Evolutionary conservation across 345 rosid species (phyloP).

Genomic region (Lepidium didymum): DNA sequence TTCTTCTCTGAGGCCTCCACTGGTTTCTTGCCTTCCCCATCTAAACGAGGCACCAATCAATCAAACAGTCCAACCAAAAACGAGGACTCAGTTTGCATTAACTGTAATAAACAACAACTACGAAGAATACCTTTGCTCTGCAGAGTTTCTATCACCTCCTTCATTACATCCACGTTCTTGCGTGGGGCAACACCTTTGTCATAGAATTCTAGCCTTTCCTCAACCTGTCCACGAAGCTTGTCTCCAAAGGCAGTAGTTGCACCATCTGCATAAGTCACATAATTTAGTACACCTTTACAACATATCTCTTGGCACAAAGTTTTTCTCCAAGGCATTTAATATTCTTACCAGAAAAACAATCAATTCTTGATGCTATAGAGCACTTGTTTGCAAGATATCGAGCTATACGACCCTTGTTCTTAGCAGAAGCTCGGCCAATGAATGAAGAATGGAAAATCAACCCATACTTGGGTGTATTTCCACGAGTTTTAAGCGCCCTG

Average conservation of each 20-base stretch:
- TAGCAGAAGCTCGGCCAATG: conserved; percentile 91
- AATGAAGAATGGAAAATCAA: conserved; percentile 93
- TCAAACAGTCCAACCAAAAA: not conserved
- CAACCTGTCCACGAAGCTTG: conserved; percentile 94
- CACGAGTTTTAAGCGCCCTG: conserved; percentile 92
- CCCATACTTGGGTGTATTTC: conserved; percentile 98
- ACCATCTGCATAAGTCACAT: conserved; percentile 37
- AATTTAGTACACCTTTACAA: not conserved
- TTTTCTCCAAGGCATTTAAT: not conserved
- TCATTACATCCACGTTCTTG: conserved; percentile 94
- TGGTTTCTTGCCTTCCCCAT: conserved; percentile 15
- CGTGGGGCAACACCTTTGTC: conserved; percentile 98
- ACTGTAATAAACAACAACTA: not conserved
- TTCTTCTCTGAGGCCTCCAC: conserved; percentile 19
- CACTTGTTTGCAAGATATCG: conserved; percentile 97
- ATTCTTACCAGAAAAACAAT: conserved; percentile 80
- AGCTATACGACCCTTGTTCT: conserved; percentile 97
- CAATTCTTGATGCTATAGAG: conserved; percentile 95
- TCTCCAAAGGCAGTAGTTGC: conserved; percentile 69
- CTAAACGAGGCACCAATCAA: not conserved
- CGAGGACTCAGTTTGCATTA: not conserved
- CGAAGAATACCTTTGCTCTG: conserved; percentile 46
- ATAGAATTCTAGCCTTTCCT: conserved; percentile 87
- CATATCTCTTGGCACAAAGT: not conserved
- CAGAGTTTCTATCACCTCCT: conserved; percentile 56